Percentiles rank a stretch among this genome's conserved stretches.
Conservation (phyloP, 2,329 filamentous ascomycete genomes). For the Penicillium sp. region DNA sequence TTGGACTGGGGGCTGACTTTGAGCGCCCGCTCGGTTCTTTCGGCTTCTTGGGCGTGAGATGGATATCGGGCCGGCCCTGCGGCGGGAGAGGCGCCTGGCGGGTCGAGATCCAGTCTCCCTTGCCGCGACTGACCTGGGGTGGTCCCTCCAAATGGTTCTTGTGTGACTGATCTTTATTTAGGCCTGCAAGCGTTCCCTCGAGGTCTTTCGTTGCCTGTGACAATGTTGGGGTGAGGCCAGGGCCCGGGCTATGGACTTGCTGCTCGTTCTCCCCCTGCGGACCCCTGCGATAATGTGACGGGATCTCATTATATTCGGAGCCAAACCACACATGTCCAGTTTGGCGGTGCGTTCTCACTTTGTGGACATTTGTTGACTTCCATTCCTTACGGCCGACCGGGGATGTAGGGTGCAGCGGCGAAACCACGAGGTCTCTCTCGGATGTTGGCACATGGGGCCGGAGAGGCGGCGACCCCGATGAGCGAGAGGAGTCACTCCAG, state of each 20-base stretch:
- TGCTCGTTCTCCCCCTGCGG: constrained; percentile 6
- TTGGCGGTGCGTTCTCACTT: not conserved
- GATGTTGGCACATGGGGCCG: not conserved
- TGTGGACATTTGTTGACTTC: not conserved
- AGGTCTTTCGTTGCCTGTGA: constrained; percentile 40
- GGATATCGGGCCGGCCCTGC: not conserved
- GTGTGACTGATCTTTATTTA: constrained; percentile 2
- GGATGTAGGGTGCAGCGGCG: not conserved
- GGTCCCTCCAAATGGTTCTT: constrained; percentile 23
- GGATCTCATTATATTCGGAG: not conserved
- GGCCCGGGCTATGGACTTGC: constrained; percentile 5
- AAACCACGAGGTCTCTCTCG: not conserved
- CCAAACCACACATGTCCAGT: not conserved
- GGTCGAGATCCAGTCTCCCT: constrained; percentile 35
- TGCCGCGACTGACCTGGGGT: constrained; percentile 36
- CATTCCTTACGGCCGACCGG: not conserved
- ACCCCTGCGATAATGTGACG: constrained; percentile 6
- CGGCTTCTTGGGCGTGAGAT: not conserved
- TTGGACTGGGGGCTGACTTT: not conserved
- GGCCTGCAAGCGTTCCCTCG: constrained; percentile 14
- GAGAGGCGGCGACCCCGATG: not conserved
- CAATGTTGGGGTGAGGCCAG: constrained; percentile 24
- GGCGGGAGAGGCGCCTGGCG: constrained; percentile 34
- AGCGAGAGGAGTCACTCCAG: constrained; percentile 5
- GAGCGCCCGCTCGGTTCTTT: not conserved